Evolutionary conservation across 805 yeast genomes (phyloP).

Genomic region (Isabelozyma gotoi): DNA sequence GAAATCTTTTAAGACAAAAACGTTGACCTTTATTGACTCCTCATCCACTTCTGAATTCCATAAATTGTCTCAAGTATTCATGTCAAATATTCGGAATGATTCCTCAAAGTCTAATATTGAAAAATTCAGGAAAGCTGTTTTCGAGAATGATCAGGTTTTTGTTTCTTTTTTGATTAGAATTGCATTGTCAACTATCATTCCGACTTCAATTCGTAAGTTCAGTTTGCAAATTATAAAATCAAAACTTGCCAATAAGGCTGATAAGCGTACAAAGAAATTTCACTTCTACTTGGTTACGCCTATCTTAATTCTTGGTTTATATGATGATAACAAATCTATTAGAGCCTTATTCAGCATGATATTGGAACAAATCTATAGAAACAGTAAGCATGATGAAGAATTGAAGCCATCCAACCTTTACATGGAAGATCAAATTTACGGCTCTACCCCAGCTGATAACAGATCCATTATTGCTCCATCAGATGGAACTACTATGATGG

Average conservation of each 20-base stretch:
- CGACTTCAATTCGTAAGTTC: constrained; percentile 53
- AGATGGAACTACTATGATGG: constrained; percentile 52
- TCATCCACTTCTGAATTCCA: constrained; percentile 40
- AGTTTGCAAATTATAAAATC: constrained; percentile 44
- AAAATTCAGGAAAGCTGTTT: constrained; percentile 14
- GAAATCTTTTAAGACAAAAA: constrained; percentile 10
- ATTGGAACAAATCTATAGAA: constrained; percentile 22
- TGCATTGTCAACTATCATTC: constrained; percentile 56
- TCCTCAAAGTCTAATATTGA: background rate
- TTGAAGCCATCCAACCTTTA: constrained; percentile 26
- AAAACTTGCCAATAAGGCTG: constrained; percentile 27
- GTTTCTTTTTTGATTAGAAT: constrained; percentile 62
- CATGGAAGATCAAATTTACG: constrained; percentile 60
- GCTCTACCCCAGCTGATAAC: constrained; percentile 39
- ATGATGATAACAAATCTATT: constrained; percentile 49
- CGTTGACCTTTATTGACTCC: constrained; percentile 18
- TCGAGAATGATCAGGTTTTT: constrained; percentile 41
- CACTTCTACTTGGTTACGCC: constrained; percentile 59
- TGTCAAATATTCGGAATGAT: constrained; percentile 39
- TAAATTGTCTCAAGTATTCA: constrained; percentile 40
- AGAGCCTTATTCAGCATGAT: constrained; percentile 34
- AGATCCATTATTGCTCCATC: constrained; percentile 62
- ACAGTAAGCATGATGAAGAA: constrained; percentile 35
- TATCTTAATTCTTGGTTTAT: constrained; percentile 51
- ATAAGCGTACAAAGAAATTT: constrained; percentile 19